A percentile compares a stretch with the other conserved stretches of the same genome.
Evolutionary conservation across 2,329 filamentous ascomycete species (phyloP).

Genomic region (Cadophora gregata): DNA sequence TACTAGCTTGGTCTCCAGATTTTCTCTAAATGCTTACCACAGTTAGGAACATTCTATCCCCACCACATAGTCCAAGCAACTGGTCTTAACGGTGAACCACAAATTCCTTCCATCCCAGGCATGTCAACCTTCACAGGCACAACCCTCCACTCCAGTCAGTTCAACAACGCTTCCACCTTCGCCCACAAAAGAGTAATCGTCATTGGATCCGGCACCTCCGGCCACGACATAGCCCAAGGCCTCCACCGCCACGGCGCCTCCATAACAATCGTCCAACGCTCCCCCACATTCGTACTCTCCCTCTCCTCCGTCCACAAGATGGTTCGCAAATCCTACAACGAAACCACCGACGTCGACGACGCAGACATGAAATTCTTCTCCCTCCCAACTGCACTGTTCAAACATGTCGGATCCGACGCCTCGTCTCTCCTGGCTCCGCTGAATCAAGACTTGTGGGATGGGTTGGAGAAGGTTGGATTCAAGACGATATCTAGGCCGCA

Average conservation of each 20-base stretch:
- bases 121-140: slow-evolving; percentile 62
- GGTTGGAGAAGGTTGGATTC: slow-evolving; percentile 60
- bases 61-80: slow-evolving; percentile 58
- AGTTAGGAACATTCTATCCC: slow-evolving; percentile 52
- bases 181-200: slow-evolving; percentile 66
- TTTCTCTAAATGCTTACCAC: no score
- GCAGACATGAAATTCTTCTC: slow-evolving; percentile 65
- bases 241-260: slow-evolving; percentile 68
- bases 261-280: slow-evolving; percentile 73
- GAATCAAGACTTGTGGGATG: slow-evolving; percentile 50
- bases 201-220: slow-evolving; percentile 70
- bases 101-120: slow-evolving; percentile 51
- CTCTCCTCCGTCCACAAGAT: slow-evolving; percentile 7
- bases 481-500: slow-evolving; percentile 52
- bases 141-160: slow-evolving; percentile 66
- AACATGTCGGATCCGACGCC: slow-evolving; percentile 58
- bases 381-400: slow-evolving; percentile 62
- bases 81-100: slow-evolving; percentile 58
- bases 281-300: slow-evolving; percentile 8
- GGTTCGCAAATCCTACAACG: neutral
- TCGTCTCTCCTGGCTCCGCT: slow-evolving; percentile 45
- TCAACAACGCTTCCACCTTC: slow-evolving; percentile 41
- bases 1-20: neutral
- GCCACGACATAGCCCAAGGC: slow-evolving; percentile 71
- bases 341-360: slow-evolving; percentile 52